Evolutionary conservation across 345 rosid genomes (phyloP), one percentile per base, ranked within the genome.

Genomic region (Salix viminalis): DNA sequence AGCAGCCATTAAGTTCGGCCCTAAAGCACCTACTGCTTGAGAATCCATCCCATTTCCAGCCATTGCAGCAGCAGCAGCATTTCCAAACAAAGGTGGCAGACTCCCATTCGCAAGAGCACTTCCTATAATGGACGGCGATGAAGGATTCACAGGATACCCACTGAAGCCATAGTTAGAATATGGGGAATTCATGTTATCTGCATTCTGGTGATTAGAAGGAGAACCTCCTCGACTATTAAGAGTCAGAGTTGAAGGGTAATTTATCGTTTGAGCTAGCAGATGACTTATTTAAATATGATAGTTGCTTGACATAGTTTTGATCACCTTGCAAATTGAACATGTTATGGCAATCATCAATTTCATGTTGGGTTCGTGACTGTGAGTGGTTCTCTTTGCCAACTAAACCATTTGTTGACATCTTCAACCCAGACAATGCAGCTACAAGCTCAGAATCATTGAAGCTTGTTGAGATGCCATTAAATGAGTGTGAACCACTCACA

Each of bases 381-480:
- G 78, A 67, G 76, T 78, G 83, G 52, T 74, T 86, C 70, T 88
- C 86, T 78, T 74, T 89, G 74, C 78, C 84, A 50, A 79, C 67
- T 71, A 81, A 32, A 68, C 75, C 75, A 77, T 79, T 84, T 28
- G 84, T 54, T 18, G 90, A 85, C 75, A 90, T 81, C 79, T 90
- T 85, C 88, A 91, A 54, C 67, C 90, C 89, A 67, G 91, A 87
- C 26, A 88, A 81, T 70, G 92, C 85, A 78, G 87, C 81, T 36
- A 77, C 88, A 28, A 86, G 77, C 74, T 89, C 91, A 37, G 89
- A 77, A 2, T 82, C 89, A 71, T 76, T 79, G 71, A 83, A 73
- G 75, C 79, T 67, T 60, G 84, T 61, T 36, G 90, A 79, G 60
- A 84, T 76, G 41, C 86, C 82, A 75, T 81, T 85, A 70, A 83